phyloP scores from a whole-genome alignment of 2,329 filamentous ascomycete species.

The Sarocladium kiliense region DNA sequence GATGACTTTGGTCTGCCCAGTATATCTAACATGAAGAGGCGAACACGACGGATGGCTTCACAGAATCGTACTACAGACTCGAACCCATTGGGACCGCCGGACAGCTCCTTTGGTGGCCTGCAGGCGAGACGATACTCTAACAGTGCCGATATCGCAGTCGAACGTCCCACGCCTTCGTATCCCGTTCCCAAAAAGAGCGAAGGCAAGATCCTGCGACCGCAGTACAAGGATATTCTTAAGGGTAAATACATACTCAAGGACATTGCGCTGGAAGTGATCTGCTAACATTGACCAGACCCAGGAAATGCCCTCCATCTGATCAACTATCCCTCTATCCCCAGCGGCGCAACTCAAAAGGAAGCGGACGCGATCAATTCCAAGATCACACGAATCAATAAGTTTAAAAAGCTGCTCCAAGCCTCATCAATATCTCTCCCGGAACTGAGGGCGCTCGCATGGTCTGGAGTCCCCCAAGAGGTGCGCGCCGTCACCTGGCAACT shows the following conservation, averaged over 20 bases:
- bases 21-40: conserved; percentile 83
- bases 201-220: conserved; percentile 90
- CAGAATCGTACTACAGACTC: conserved; percentile 23
- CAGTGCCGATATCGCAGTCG: conserved; percentile 91
- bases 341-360: conserved; percentile 75
- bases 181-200: conserved; percentile 85
- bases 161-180: conserved; percentile 76
- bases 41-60: conserved; percentile 49
- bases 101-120: conserved; percentile 31
- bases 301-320: conserved; percentile 95
- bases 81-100: conserved; percentile 12
- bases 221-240: conserved; percentile 93
- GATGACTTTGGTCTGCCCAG: conserved; percentile 95
- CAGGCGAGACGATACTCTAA: conserved; percentile 63
- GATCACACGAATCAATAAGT: conserved; percentile 95
- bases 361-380: conserved; percentile 79
- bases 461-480: conserved; percentile 88
- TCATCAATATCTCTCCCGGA: conserved; percentile 84
- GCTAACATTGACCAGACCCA: conserved; percentile 47
- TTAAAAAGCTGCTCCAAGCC: conserved; percentile 90
- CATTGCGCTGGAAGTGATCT: neutral
- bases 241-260: conserved; percentile 33
- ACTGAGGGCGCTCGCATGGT: conserved; percentile 83
- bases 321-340: conserved; percentile 70
- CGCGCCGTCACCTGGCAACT: conserved; percentile 99